Percentiles rank a stretch among this genome's conserved stretches.
These are phyloP conservation scores for Setaria italica DNA, from an alignment of 202 grass and related monocot species.

Conservation along the genomic window DNA sequence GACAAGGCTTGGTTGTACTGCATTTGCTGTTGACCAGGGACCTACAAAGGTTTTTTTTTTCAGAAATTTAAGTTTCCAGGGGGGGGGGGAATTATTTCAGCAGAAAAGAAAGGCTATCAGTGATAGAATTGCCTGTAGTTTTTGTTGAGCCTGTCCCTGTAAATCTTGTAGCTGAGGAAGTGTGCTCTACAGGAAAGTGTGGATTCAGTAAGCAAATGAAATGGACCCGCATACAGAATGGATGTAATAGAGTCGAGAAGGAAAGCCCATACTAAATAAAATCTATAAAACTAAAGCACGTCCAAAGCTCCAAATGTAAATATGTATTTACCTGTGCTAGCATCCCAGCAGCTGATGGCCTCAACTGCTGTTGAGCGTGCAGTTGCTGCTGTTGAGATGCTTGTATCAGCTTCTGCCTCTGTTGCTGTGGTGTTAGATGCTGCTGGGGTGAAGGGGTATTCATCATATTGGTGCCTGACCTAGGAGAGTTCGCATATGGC, in stretches of 20 bases:
- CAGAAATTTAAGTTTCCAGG: slow-evolving; percentile 24
- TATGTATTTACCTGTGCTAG: slow-evolving; percentile 60
- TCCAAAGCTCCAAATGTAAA: slow-evolving; percentile 3
- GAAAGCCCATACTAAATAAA: slow-evolving; percentile 6
- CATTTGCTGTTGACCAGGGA: slow-evolving; percentile 82
- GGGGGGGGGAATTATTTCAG: background rate
- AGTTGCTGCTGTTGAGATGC: slow-evolving; percentile 81
- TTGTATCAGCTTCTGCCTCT: slow-evolving; percentile 85
- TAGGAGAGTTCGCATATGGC: slow-evolving; percentile 85
- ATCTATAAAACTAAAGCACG: slow-evolving; percentile 27
- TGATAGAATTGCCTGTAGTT: slow-evolving; percentile 68
- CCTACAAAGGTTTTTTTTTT: slow-evolving; percentile 54
- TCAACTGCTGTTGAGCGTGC: slow-evolving; percentile 69
- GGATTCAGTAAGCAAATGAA: slow-evolving; percentile 33
- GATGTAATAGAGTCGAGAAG: slow-evolving; percentile 1
- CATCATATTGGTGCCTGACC: slow-evolving; percentile 83
- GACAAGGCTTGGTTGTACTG: slow-evolving; percentile 80
- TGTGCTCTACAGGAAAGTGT: slow-evolving; percentile 59
- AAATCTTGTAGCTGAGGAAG: slow-evolving; percentile 91
- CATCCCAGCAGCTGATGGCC: slow-evolving; percentile 68
- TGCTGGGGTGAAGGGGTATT: slow-evolving; percentile 89
- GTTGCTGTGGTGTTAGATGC: slow-evolving; percentile 74
- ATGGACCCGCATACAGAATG: slow-evolving; percentile 4
- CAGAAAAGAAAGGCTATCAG: slow-evolving; percentile 5
- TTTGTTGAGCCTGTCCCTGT: slow-evolving; percentile 86